These are phyloP conservation scores for Colletotrichum tamarilloi DNA, from an alignment of 2,329 filamentous ascomycete genomes.

Conservation along the genomic window DNA sequence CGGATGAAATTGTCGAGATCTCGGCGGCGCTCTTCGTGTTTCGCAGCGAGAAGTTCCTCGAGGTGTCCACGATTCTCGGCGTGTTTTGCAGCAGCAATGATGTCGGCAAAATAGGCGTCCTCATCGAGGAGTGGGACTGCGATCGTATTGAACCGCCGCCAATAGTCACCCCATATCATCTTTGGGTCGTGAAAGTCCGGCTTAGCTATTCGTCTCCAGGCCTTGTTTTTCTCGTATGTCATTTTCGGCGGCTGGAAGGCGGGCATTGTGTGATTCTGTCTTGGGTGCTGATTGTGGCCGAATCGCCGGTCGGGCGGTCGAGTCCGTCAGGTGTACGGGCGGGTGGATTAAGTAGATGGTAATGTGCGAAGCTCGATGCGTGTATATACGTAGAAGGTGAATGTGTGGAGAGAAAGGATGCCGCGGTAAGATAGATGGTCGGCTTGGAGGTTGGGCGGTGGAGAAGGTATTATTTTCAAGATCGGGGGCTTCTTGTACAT, in stretches of 20 bases:
- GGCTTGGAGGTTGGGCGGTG: not conserved
- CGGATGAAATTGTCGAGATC: not conserved
- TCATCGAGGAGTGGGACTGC: constrained; percentile 16
- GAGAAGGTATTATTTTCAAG: not conserved
- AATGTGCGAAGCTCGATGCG: too few relatives aligned
- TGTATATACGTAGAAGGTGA: not conserved
- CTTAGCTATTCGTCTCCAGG: constrained; percentile 16
- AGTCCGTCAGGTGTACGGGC: not conserved
- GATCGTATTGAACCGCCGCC: constrained; percentile 29
- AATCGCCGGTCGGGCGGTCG: not conserved
- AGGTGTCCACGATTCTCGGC: constrained; percentile 22
- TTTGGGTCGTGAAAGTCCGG: constrained; percentile 13
- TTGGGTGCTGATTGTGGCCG: not conserved
- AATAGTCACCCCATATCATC: constrained; percentile 23
- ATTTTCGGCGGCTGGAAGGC: constrained; percentile 9
- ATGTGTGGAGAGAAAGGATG: not conserved
- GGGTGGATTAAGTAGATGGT: not conserved
- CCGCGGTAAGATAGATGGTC: not conserved
- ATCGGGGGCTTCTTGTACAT: not conserved
- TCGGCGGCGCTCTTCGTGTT: constrained; percentile 1
- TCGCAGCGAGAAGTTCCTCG: constrained; percentile 20
- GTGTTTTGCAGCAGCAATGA: constrained; percentile 1
- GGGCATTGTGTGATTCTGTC: constrained; percentile 17
- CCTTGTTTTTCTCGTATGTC: constrained; percentile 8
- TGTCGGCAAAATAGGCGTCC: constrained; percentile 27